Evolutionary conservation across 2,329 filamentous ascomycete species (phyloP), one percentile per base, ranked within the genome.

Genomic region (Nemania sp.): DNA sequence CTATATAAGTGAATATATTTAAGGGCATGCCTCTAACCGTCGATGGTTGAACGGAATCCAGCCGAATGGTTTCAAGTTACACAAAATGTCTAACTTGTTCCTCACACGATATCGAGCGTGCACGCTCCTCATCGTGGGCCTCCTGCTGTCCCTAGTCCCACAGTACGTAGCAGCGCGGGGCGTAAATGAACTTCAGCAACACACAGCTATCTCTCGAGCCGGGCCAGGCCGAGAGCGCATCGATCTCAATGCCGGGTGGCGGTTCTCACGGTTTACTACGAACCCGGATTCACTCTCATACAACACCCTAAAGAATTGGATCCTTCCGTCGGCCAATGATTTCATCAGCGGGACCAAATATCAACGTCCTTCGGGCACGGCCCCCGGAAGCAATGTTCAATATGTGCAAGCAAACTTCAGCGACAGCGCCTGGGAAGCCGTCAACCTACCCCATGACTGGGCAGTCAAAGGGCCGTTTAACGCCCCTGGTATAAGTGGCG

Each of bases 381-480:
- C 74, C 1, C 77, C 77, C 0, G 72, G 75, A 4, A 57, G 43
- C 32, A 63, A 77, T 26, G 73, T 79, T 47, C 29, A 69, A 2
- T 80, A 77, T 35, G 72, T 76, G 1, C 70, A 79, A 47, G 15
- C 70, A 0, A 67, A 70, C 0, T 80, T 79, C 54, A 70, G 78
- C 53, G 76, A 76, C 22, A 63, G 69, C 47, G 45, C 58, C 5
- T 84, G 81, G 82, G 77, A 82, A 55, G 64, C 73, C 5, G 71
- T 83, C n/a, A 74, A 77, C 29, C 69, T 83, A 5, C 81, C 82
- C 1, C 81, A 84, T 64, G 82, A 84, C 70, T 84, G 81, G 82
- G 81, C 82, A 8, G 80, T 83, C 67, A 79, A 78, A 18, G 82
- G 82, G 0, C 80, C 81, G 1, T 84, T 78, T 43, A 71, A 73